Conservation (phyloP, 345 rosid genomes). For the Microcos paniculata region DNA sequence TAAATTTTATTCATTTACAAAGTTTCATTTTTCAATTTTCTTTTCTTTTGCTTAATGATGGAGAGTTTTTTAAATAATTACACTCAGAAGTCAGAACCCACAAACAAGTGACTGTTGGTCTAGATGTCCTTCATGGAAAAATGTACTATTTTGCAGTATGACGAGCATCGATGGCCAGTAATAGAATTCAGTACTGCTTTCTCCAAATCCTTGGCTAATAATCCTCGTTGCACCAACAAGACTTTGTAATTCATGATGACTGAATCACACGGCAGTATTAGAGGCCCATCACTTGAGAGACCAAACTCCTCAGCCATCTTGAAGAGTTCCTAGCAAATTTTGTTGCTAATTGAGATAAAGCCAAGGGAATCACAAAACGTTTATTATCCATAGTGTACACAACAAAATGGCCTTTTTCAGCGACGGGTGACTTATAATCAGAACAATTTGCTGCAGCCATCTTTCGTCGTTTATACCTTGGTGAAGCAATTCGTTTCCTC, state of each 20-base stretch:
- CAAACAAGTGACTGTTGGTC: background rate
- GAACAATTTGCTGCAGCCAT: too few species aligned
- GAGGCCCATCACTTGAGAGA: conserved; percentile 5
- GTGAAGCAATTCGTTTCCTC: background rate
- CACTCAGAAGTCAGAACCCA: background rate
- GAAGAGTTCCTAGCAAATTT: background rate
- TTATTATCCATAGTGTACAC: background rate
- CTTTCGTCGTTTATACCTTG: background rate
- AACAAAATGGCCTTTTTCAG: background rate
- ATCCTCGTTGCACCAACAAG: background rate
- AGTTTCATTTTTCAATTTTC: too few species aligned
- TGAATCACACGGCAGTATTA: background rate
- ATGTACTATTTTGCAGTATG: background rate
- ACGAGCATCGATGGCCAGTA: background rate
- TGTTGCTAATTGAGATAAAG: conserved; percentile 7
- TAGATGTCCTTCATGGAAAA: background rate
- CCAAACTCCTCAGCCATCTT: conserved; percentile 18
- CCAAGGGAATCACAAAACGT: conserved; percentile 8
- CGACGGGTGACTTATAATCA: background rate
- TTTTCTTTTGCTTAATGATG: too few species aligned
- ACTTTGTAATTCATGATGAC: background rate
- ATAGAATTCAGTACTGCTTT: conserved; percentile 18
- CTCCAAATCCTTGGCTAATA: background rate
- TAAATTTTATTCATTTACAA: too few species aligned
- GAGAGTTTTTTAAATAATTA: too few species aligned